A percentile compares a stretch with the other conserved stretches of the same genome.
Conservation (phyloP, 805 yeast species). For the Sugiyamaella marilandica region DNA sequence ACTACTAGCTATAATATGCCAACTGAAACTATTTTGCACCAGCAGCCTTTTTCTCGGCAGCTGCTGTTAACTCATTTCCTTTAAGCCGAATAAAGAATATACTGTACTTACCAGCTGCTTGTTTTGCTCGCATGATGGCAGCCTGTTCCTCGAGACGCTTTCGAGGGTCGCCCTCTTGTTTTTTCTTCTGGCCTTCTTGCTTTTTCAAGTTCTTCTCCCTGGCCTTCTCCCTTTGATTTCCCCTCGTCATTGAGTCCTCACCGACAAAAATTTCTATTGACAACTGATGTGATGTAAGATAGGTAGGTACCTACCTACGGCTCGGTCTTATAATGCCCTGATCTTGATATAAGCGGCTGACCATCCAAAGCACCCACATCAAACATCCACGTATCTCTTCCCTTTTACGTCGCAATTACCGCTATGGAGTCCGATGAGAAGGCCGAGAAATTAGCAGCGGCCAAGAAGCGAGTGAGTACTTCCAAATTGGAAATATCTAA, state of each 20-base stretch:
- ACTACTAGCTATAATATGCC: too few species aligned
- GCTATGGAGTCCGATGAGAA: conserved; percentile 27
- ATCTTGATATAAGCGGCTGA: too few species aligned
- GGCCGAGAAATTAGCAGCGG: conserved; percentile 66
- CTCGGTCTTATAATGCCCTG: too few species aligned
- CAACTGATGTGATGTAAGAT: too few species aligned
- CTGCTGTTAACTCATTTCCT: background rate
- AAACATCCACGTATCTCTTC: too few species aligned
- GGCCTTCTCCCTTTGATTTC: conserved; percentile 94
- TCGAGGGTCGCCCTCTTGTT: conserved; percentile 77
- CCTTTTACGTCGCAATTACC: too few species aligned
- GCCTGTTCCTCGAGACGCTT: conserved; percentile 88
- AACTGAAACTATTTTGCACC: background rate
- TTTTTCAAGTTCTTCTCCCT: conserved; percentile 84
- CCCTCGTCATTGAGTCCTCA: conserved; percentile 68
- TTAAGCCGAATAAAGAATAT: background rate
- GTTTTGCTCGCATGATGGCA: conserved; percentile 83
- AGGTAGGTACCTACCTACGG: too few species aligned
- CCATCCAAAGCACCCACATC: too few species aligned
- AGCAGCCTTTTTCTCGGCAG: conserved; percentile 7
- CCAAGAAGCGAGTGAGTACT: conserved; percentile 57
- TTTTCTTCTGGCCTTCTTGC: conserved; percentile 55
- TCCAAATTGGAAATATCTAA: background rate
- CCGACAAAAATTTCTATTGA: background rate
- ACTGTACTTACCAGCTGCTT: conserved; percentile 57